Percentiles rank a stretch among this genome's conserved stretches.
Evolutionary conservation across 139 green algal genomes (phyloP).

Genomic region (Tetraselmis chui): DNA sequence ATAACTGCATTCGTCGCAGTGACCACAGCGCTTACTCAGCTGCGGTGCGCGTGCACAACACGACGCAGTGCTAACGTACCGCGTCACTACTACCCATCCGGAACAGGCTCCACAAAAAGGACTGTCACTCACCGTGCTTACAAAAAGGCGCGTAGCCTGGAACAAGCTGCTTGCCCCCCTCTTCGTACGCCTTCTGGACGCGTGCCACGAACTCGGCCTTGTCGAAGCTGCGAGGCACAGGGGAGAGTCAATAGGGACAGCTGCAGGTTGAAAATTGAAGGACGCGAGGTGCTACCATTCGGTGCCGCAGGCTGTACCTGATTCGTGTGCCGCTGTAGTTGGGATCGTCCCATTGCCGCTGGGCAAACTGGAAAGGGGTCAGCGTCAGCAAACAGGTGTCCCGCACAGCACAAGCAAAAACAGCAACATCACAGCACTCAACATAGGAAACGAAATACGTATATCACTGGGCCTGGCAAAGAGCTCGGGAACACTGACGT

Average conservation of each 20-base stretch:
- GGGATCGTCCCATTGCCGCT: conserved; percentile 77
- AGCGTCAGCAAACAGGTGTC: conserved; percentile 51
- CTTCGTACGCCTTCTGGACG: conserved; percentile 45
- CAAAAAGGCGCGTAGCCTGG: conserved; percentile 94
- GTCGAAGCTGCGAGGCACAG: conserved; percentile 15
- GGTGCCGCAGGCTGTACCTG: conserved; percentile 10
- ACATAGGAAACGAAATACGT: background rate
- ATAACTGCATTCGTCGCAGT: conserved; percentile 47
- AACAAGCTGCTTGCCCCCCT: conserved; percentile 33
- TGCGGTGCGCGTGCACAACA: no score
- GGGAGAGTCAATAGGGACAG: no score
- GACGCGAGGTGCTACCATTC: no score
- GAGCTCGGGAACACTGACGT: no score
- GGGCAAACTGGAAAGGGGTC: conserved; percentile 67
- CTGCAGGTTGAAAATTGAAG: no score
- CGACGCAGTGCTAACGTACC: no score
- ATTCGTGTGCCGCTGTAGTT: conserved; percentile 49
- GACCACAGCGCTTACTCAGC: no score
- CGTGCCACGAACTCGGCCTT: conserved; percentile 61
- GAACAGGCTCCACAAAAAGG: no score
- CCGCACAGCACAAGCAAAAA: background rate
- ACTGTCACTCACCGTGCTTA: conserved; percentile 74
- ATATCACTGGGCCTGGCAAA: background rate
- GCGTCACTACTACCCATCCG: no score
- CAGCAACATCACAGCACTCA: background rate